Base-by-base conservation (phyloP, 2,329 filamentous ascomycete genomes). In the Fusarium buxicola region DNA sequence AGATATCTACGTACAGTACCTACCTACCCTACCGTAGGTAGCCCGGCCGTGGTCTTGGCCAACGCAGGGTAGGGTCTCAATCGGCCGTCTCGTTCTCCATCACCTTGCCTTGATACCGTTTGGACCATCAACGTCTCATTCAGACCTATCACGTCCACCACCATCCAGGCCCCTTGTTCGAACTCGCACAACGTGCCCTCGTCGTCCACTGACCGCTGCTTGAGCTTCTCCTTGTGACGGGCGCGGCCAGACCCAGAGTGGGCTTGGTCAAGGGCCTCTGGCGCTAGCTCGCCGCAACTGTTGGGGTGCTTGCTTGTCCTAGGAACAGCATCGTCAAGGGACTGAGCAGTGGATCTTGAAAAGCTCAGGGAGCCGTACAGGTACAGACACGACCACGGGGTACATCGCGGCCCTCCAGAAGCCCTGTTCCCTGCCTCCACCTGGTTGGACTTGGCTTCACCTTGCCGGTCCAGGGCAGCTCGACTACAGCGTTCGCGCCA, bases 401-500 rank as follows among this genome's bases (percentile, higher is more conserved):
- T 47, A 50, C 55, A 64, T 55, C 38, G 36, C 34, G 52, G 40
- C 51, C 36, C 41, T 41, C 44, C 28, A 51, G 47, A 47, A 59
- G 31, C 30, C 44, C 49, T 54, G 39, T 61, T 38, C 43, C 36
- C 34, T 55, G 15, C 31, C 32, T 49, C 45, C 34, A 30, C 46
- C 34, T 48, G 24, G 32, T n/a, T 12, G 46, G 28, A 11, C 10
- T 13, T 31, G 28, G 28, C 28, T 18, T 28, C 18, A 12, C 34
- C 50, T 48, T 43, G 32, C 39, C 47, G 36, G 39, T 36, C 25
- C 49, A 57, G 52, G 52, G 35, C 32, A 66, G 48, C 41, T 61
- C 39, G 57, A 66, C 59, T 52, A 54, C 55, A 69, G 60, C 53
- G 69, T 71, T 72, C 69, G 69, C 69, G 69, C 69, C 69, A 71